Evolutionary conservation across 2,329 filamentous ascomycete species (phyloP), one percentile per base, ranked within the genome.

Genomic region (Colletotrichum tropicicola): DNA sequence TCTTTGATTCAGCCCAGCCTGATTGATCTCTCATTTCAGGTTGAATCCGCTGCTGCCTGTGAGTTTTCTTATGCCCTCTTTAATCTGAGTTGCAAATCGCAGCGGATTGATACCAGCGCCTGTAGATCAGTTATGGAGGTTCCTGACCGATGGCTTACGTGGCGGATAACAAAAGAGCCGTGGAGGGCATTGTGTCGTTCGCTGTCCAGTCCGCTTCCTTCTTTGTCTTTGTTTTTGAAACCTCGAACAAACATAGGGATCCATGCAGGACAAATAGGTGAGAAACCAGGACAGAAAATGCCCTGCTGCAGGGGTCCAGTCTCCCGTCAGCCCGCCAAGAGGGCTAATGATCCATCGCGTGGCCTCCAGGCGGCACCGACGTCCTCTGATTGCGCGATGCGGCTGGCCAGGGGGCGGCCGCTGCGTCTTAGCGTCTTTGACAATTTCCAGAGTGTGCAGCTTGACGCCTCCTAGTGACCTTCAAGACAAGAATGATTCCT

Each of bases 281-380:
- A 35, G 30, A 6, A 15, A 9, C 30, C 15, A 15, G 15, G 15
- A 3, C n/a, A 43, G 13, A 41, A 43, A 19, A 12, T 17, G n/a
- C 19, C 17, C n/a, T 43, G 5, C 12, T 3, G 9, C 39, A 43
- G 39, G 39, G 39, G n/a, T 21, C 19, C 15, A 12, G 19, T 4
- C 12, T 7, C 19, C 12, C 39, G 39, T 23, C 39, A 58, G 54
- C 54, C 25, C 23, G 43, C 54, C 30, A 48, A 58, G 32, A 19
- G 53, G 30, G 54, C 54, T 49, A 58, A 48, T 3, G 23, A 49
- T 49, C 54, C 43, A 39, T 49, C 44, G 30, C 32, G n/a, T n/a
- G 30, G 17, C 15, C 13, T 47, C 12, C 6, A 9, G 21, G 35
- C 19, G 12, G 23, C 49, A 37, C n/a, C n/a, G 21, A 32, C 13